Evolutionary conservation across 192 early-diverging fungal genomes (phyloP), one percentile per base, ranked within the genome.

Genomic region (Backusella morwellensis): DNA sequence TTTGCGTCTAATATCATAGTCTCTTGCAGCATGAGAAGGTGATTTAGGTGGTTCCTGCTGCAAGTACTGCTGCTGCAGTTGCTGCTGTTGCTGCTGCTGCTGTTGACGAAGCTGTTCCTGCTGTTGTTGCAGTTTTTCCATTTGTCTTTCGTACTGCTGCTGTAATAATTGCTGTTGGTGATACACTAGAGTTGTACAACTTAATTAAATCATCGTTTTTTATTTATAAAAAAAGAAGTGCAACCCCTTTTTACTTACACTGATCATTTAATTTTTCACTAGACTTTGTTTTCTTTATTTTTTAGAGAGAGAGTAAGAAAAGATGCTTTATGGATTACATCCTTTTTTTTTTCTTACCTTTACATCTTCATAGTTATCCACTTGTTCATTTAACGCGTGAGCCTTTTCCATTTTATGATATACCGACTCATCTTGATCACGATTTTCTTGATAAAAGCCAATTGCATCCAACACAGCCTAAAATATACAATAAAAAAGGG

Each of bases 401-500:
- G 79, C 79, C 14, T 76, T 80, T 68, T 82, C 80, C 77, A 82
- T 78, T 47, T 82, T 82, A 44, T 82, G 80, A 75, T 75, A 82
- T 1, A 82, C 77, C n/a, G 54, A 59, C 38, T 82, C 80, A 70
- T 79, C 78, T 19, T 78, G 80, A 36, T 77, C 80, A 54, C 77
- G 68, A 12, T 75, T 87, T 59, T 95, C 94, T 76, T 90, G 90
- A 85, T 94, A 95, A 78, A 95, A 95, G 76, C 90, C 89, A 83
- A 95, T 92, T 66, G 94, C 90, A 77, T 95, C 93, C 40, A 94
- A 85, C 19, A 95, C 91, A 19, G 93, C 93, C 85, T 86, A 79
- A 44, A 75, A 63, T 21, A 14, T 70, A 34, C 15, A 54, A 50
- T 29, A 29, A 67, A 67, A 70, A 67, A 73, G 56, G 56, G 56